Conservation (phyloP, 148 eudicot species). For the Fagopyrum esculentum region DNA sequence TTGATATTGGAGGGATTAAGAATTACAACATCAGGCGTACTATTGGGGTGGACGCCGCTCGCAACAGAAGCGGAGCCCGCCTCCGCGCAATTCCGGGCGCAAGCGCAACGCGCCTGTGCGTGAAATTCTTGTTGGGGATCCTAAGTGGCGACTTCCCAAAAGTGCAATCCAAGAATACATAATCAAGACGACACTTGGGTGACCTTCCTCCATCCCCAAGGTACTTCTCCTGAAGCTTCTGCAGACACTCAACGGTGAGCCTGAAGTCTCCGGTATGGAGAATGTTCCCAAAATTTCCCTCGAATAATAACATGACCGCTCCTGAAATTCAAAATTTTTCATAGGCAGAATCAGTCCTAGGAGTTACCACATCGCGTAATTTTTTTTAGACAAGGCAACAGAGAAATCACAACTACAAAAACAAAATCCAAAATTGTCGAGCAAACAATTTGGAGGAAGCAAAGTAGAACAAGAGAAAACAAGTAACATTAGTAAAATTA, state of each 20-base stretch:
- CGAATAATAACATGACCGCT: conserved; percentile 81
- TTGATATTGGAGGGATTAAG: no score
- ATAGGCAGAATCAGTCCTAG: conserved; percentile 14
- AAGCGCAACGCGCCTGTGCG: no score
- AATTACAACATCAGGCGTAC: no score
- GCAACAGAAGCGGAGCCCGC: no score
- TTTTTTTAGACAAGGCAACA: neutral
- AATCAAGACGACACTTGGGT: conserved; percentile 61
- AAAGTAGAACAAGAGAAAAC: neutral
- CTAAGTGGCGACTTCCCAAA: conserved; percentile 56
- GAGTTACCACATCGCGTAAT: neutral
- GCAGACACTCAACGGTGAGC: conserved; percentile 73
- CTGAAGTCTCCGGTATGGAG: conserved; percentile 92
- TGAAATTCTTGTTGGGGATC: conserved; percentile 56
- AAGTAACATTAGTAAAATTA: conserved; percentile 6
- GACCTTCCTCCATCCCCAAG: conserved; percentile 38
- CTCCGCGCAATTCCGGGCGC: no score
- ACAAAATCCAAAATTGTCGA: neutral
- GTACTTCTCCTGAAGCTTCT: conserved; percentile 67
- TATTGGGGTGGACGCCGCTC: no score
- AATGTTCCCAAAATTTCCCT: conserved; percentile 76
- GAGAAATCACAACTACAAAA: neutral
- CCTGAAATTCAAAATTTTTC: conserved; percentile 43
- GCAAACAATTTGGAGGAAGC: neutral
- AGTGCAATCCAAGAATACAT: conserved; percentile 81